Evolutionary conservation across 805 yeast genomes (phyloP).

Genomic region (Yamadazyma philogaea): DNA sequence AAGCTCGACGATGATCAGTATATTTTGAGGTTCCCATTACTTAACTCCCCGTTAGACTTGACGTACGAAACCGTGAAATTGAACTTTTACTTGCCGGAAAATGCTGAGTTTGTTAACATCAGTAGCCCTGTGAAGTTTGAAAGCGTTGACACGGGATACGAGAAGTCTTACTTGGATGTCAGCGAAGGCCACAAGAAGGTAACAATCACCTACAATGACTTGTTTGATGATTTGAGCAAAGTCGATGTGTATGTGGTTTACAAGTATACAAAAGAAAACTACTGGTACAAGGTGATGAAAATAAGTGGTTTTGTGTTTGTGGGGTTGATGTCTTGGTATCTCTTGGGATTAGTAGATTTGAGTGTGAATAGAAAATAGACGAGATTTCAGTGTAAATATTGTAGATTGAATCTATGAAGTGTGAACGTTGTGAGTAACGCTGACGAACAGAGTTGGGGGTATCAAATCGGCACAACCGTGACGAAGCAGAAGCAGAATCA

Average conservation of each 20-base stretch:
- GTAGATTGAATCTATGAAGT: background rate
- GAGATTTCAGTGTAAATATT: background rate
- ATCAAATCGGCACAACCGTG: too few relatives aligned
- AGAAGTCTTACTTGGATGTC: slow-evolving; percentile 68
- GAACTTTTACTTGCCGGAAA: slow-evolving; percentile 80
- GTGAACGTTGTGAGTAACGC: too few relatives aligned
- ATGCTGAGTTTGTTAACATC: slow-evolving; percentile 58
- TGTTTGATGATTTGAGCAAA: slow-evolving; percentile 65
- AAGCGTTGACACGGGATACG: slow-evolving; percentile 24
- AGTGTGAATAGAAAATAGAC: slow-evolving; percentile 1
- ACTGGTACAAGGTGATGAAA: slow-evolving; percentile 62
- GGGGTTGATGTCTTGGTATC: slow-evolving; percentile 55
- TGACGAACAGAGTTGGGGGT: too few relatives aligned
- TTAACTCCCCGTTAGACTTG: slow-evolving; percentile 71
- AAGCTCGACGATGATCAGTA: slow-evolving; percentile 43
- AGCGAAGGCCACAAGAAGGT: slow-evolving; percentile 75
- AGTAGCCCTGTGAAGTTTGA: slow-evolving; percentile 51
- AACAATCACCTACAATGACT: slow-evolving; percentile 53
- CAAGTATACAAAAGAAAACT: slow-evolving; percentile 50
- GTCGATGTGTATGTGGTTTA: slow-evolving; percentile 61
- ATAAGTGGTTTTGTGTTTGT: slow-evolving; percentile 60
- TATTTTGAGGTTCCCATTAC: slow-evolving; percentile 62
- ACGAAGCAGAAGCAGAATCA: too few relatives aligned
- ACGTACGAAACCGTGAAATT: slow-evolving; percentile 60
- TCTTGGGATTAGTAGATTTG: slow-evolving; percentile 35